Evolutionary conservation across 306 rosid species (phyloP), one percentile per base, ranked within the genome.

Genomic region (Abrus pulchellus): DNA sequence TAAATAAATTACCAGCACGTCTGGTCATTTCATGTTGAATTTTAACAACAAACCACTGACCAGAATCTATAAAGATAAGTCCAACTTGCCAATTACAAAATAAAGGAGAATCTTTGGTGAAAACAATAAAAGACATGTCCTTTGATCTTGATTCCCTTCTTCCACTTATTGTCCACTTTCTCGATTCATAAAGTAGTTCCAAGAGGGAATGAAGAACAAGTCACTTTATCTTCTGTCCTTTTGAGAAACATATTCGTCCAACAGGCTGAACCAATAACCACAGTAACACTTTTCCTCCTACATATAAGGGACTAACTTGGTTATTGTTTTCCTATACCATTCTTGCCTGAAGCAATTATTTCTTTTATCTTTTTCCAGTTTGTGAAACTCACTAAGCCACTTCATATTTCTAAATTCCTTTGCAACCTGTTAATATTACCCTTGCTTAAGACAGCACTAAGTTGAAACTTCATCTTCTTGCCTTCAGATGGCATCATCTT

Each of bases 401-500:
- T 72, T 29, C 50, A 65, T 27, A 65, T 54, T 74, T 8, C 75
- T 81, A 27, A 59, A 62, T 53, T 14, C 49, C 41, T 62, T 50
- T 29, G 34, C 12, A 40, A 2, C 43, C 28, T 28, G 6, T 68
- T 30, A 68, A 38, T 27, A 70, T 40, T 7, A 11, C 69, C 56
- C 41, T 33, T 82, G 30, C 48, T 44, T 20, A 71, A 55, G 34
- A 14, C 52, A 20, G 7, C 40, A 66, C 72, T 10, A 62, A 54
- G 34, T 36, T 56, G 34, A 28, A 27, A 75, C 43, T 53, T 73
- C 52, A 28, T 40, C 69, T 80, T 49, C 60, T 32, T 50, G 6
- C 20, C 66, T 69, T 68, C 30, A 34, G 33, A 93, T 93, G 97
- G 90, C 89, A 33, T 84, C 96, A 75, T 80, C 96, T 5, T 93